Evolutionary conservation across 148 eudicot genomes (phyloP).

Genomic region (Rhododendron ovatum): DNA sequence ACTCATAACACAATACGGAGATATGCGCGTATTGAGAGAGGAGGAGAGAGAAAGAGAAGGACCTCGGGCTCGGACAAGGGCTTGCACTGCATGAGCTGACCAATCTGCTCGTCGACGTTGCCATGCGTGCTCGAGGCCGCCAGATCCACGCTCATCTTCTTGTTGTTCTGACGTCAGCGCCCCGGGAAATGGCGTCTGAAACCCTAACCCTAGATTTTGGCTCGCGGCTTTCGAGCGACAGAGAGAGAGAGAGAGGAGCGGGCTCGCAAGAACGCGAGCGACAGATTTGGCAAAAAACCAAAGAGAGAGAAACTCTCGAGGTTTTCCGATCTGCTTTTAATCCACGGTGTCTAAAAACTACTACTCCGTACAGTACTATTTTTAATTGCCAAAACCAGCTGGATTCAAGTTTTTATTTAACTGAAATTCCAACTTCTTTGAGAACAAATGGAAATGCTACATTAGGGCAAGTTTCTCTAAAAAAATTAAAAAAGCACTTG

Average conservation of each 20-base stretch:
- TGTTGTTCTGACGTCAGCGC: conserved; percentile 2
- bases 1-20: background rate
- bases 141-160: conserved; percentile 73
- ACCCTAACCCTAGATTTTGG: conserved; percentile 13
- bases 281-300: background rate
- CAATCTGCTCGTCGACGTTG: conserved; percentile 78
- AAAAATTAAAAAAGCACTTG: background rate
- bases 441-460: background rate
- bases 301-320: background rate
- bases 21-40: background rate
- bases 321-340: conserved; percentile 6
- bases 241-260: conserved; percentile 1
- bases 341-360: background rate
- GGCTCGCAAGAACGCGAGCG: conserved; percentile 12
- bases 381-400: background rate
- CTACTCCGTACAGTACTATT: no score
- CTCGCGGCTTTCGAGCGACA: background rate
- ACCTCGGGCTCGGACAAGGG: conserved; percentile 86
- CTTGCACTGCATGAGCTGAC: conserved; percentile 93
- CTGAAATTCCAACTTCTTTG: background rate
- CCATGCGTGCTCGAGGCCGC: conserved; percentile 54
- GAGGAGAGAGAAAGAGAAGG: background rate
- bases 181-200: background rate
- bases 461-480: background rate
- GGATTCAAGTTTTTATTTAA: background rate